phyloP scores from a whole-genome alignment of 1,284 basidiomycete species.

The Quambalaria eucalypti region DNA sequence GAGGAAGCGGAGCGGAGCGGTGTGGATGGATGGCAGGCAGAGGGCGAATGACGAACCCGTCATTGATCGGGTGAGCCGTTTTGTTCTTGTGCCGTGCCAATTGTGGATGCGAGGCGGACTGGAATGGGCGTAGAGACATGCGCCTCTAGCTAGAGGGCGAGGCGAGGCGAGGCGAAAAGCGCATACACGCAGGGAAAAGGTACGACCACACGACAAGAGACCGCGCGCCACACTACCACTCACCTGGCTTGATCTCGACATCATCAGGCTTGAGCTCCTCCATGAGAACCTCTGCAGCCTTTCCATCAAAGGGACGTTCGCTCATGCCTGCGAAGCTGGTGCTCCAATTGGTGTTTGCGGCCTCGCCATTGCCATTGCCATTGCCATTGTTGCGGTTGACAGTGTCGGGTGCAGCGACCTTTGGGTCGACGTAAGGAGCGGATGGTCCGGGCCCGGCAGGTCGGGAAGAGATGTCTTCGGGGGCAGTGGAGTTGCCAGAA shows the following conservation, averaged over 20 bases:
- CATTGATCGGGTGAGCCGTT: no score
- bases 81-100: no score
- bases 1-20: no score
- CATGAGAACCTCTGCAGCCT: conserved; percentile 65
- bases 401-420: conserved; percentile 19
- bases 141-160: no score
- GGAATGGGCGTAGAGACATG: no score
- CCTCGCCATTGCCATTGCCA: conserved; percentile 3
- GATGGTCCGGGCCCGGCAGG: conserved; percentile 17
- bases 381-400: conserved; percentile 8
- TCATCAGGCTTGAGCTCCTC: conserved; percentile 68
- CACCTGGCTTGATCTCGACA: conserved; percentile 81
- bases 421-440: conserved; percentile 12
- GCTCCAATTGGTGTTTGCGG: conserved; percentile 63
- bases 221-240: no score
- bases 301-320: conserved; percentile 65
- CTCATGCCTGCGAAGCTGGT: conserved; percentile 77
- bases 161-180: no score
- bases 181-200: no score
- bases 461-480: conserved; percentile 25
- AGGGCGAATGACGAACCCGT: no score
- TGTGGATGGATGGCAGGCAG: no score
- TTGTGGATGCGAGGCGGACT: no score
- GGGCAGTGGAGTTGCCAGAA: conserved; percentile 23
- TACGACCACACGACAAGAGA: no score